phyloP scores from a whole-genome alignment of 139 green algal genomes.

The Nannochloris sp. region DNA sequence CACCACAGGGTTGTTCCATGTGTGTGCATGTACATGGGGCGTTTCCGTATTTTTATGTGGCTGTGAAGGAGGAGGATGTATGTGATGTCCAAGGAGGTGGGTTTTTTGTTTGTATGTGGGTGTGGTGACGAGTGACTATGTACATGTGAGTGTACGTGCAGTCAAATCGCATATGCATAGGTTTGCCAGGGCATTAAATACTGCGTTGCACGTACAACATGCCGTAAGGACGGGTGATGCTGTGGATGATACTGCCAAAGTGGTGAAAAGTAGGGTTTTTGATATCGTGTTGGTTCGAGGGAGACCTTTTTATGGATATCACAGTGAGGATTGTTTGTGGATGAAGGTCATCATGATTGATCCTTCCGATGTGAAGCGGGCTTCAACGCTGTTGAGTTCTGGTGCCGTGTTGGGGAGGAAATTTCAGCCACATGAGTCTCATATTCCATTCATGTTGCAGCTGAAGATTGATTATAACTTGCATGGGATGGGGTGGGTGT shows the following conservation, averaged over 20 bases:
- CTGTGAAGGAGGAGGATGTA: constrained; percentile 61
- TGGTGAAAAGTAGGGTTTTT: constrained; percentile 36
- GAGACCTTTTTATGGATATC: constrained; percentile 81
- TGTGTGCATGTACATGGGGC: constrained; percentile 89
- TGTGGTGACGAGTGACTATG: background rate
- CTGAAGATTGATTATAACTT: constrained; percentile 94
- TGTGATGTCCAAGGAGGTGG: constrained; percentile 7
- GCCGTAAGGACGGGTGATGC: background rate
- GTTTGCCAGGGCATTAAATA: constrained; percentile 30
- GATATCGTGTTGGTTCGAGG: constrained; percentile 64
- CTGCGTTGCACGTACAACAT: constrained; percentile 3
- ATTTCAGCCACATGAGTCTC: constrained; percentile 83
- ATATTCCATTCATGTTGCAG: constrained; percentile 92
- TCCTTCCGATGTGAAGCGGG: constrained; percentile 54
- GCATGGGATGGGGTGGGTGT: constrained; percentile 72
- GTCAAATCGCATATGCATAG: constrained; percentile 29
- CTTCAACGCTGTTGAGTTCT: constrained; percentile 48
- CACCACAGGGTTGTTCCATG: constrained; percentile 69
- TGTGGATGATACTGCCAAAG: too few relatives aligned
- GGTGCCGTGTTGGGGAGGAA: constrained; percentile 58
- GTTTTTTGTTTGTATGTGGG: constrained; percentile 16
- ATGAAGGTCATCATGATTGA: constrained; percentile 83
- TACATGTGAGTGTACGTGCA: constrained; percentile 6
- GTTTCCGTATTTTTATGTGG: constrained; percentile 92
- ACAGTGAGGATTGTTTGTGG: constrained; percentile 67